Conservation (phyloP, 352 stramenopile species). For the Phytopythium helicoides region DNA sequence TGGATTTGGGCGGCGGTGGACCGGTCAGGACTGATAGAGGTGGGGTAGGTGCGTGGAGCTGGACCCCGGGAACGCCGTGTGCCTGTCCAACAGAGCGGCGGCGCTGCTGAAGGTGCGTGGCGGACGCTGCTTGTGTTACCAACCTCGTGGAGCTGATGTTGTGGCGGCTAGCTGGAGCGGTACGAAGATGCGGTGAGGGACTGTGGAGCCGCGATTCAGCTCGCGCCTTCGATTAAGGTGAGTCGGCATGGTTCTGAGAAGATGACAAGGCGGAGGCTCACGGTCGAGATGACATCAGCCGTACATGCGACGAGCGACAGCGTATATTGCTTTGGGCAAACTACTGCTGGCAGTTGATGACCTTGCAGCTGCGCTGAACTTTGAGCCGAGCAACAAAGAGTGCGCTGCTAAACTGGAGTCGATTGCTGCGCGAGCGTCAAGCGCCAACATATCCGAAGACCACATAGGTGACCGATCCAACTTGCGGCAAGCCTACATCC, state of each 20-base stretch:
- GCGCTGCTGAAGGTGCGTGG: constrained; percentile 51
- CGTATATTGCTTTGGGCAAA: constrained; percentile 25
- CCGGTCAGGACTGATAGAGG: background rate
- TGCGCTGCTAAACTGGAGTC: constrained; percentile 34
- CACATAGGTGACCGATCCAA: background rate
- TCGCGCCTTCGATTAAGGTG: constrained; percentile 62
- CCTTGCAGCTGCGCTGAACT: constrained; percentile 32
- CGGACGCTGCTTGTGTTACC: background rate
- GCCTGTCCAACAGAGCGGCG: constrained; percentile 67
- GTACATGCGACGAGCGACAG: constrained; percentile 53
- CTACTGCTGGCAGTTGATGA: constrained; percentile 37
- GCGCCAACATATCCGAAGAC: background rate
- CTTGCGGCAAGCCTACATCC: constrained; percentile 18
- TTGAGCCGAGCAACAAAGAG: constrained; percentile 57
- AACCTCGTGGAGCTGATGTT: constrained; percentile 3
- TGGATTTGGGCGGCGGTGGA: background rate
- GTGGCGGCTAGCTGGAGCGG: constrained; percentile 25
- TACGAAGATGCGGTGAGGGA: constrained; percentile 42
- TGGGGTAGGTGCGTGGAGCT: constrained; percentile 42
- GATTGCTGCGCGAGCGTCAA: constrained; percentile 17
- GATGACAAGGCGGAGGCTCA: no score
- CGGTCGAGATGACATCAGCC: no score
- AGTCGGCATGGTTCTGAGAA: background rate
- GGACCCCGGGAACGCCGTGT: constrained; percentile 32
- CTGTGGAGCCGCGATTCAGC: constrained; percentile 40